These are phyloP conservation scores for Heterobasidion occidentale DNA, from an alignment of 1,284 basidiomycete species.

Conservation along the genomic window DNA sequence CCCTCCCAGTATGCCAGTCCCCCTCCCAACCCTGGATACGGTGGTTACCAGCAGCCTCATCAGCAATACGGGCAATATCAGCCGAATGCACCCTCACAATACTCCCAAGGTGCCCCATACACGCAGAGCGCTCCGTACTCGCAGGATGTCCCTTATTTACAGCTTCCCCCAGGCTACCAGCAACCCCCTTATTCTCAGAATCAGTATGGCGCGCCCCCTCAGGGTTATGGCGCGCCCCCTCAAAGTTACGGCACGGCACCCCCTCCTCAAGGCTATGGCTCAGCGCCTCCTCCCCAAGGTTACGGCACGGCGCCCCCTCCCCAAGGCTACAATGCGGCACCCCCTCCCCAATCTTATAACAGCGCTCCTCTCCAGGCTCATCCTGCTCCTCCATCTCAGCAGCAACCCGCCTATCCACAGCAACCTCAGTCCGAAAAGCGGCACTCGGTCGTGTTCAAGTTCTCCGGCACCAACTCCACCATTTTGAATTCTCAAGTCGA, in stretches of 20 bases:
- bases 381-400: background rate
- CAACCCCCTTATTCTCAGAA: constrained; percentile 3
- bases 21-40: background rate
- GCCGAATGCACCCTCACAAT: background rate
- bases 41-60: background rate
- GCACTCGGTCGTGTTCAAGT: constrained; percentile 1
- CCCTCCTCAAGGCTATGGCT: background rate
- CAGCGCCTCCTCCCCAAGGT: background rate
- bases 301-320: background rate
- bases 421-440: background rate
- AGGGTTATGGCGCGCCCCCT: background rate
- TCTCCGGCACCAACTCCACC: constrained; percentile 1
- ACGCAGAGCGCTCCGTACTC: background rate
- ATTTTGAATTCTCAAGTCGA: constrained; percentile 7
- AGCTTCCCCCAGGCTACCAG: background rate
- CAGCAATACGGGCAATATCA: background rate
- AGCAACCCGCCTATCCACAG: background rate
- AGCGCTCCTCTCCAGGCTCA: background rate
- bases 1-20: background rate
- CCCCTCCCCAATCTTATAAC: background rate
- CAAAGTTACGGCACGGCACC: background rate
- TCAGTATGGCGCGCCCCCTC: constrained; percentile 1
- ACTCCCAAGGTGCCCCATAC: background rate
- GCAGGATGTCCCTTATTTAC: background rate
- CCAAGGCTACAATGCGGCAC: background rate